A percentile compares a stretch with the other conserved stretches of the same genome.
These are phyloP conservation scores for Xerocomellus chrysenteron DNA, from an alignment of 768 basidiomycete species.

Conservation along the genomic window DNA sequence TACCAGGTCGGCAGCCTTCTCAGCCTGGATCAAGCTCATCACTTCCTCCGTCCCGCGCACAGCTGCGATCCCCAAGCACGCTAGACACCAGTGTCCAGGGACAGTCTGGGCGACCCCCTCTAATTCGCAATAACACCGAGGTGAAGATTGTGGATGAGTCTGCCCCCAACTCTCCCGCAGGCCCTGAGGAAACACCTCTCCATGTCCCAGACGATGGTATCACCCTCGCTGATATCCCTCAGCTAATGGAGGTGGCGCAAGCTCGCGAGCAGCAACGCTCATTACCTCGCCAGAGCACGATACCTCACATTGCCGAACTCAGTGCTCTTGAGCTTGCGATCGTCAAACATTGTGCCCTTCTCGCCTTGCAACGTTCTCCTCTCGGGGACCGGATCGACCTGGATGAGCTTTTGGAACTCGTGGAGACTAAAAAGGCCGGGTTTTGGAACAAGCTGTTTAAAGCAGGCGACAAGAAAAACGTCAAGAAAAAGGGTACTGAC, in stretches of 20 bases:
- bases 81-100: constrained; percentile 40
- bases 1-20: constrained; percentile 37
- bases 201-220: constrained; percentile 72
- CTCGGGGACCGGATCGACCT: constrained; percentile 82
- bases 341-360: constrained; percentile 87
- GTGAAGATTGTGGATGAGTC: constrained; percentile 89
- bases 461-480: constrained; percentile 83
- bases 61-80: constrained; percentile 40
- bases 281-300: constrained; percentile 71
- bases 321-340: constrained; percentile 83
- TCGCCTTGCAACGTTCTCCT: constrained; percentile 74
- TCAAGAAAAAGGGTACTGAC: constrained; percentile 79
- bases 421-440: constrained; percentile 88
- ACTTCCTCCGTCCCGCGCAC: constrained; percentile 36
- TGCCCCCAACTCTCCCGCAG: constrained; percentile 67
- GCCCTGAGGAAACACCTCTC: constrained; percentile 39
- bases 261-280: constrained; percentile 87
- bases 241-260: constrained; percentile 88
- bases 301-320: constrained; percentile 82
- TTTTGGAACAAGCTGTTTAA: constrained; percentile 99
- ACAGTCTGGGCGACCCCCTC: constrained; percentile 59
- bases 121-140: constrained; percentile 78
- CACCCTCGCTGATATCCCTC: constrained; percentile 92
- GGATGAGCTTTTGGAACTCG: constrained; percentile 90
- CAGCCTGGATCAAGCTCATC: constrained; percentile 32